Evolutionary conservation across 371 early-diverging fungal species (phyloP), one percentile per base, ranked within the genome.

Genomic region (Vairimorpha ceranae): DNA sequence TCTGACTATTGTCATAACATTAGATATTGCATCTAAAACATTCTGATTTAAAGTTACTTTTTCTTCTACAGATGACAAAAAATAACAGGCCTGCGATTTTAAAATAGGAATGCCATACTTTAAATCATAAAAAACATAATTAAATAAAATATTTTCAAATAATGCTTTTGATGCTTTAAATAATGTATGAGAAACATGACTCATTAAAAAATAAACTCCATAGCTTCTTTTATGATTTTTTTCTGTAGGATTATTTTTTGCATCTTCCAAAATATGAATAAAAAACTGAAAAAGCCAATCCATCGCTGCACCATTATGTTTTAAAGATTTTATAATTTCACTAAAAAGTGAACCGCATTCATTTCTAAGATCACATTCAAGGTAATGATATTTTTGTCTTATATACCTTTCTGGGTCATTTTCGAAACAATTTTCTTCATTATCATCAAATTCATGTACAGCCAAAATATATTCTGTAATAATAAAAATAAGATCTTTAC

Each of bases 71-170:
- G 69, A 43, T 27, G 43, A 32, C 38, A 77, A 23, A 51, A 75
- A 76, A 66, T 81, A 84, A 54, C 80, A 74, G 3, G 75, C 73
- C 41, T 84, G 81, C 17, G 81, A 81, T 29, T 76, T 58, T 21
- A 84, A 56, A 41, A 80, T 76, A 10, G 64, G 19, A 60, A 66
- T 72, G 25, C 65, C 29, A 21, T 63, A 72, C 7, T 63, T 51
- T 36, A 83, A 46, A 64, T 72, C 67, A 6, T 76, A 65, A 36
- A 77, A 70, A 19, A 76, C 60, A 59, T 75, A 63, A 43, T 78
- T 71, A 6, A 19, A 46, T 1, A 84, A 0, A 43, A 82, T 61
- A 7, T 61, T 58, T 3, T 46, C 54, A 64, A 78, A 74, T 14
- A 63, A 65, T 21, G 46, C 41, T 23, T 73, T 75, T 14, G 61